Evolutionary conservation across 2,329 filamentous ascomycete genomes (phyloP).

Genomic region (Clonostachys sp.): DNA sequence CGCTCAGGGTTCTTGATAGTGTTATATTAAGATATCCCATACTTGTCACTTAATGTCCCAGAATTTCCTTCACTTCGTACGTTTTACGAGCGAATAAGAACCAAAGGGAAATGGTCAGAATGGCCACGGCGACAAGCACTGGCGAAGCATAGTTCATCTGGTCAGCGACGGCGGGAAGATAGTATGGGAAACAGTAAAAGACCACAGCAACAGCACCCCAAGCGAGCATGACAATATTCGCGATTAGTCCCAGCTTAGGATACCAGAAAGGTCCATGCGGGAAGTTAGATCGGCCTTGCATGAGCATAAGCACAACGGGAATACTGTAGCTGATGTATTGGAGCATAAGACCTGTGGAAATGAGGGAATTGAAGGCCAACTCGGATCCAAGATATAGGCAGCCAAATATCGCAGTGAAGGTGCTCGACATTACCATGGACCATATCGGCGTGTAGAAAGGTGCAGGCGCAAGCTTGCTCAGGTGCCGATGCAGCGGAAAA

Average conservation of each 20-base stretch:
- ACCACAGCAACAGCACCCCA: slow-evolving; percentile 13
- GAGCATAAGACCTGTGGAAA: slow-evolving; percentile 14
- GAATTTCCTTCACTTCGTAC: slow-evolving; percentile 3
- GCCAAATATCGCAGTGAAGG: slow-evolving; percentile 13
- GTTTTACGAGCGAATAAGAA: slow-evolving; percentile 12
- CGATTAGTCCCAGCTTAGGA: slow-evolving; percentile 12
- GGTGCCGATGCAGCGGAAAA: no score
- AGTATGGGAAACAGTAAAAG: slow-evolving; percentile 17
- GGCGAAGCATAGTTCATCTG: no score
- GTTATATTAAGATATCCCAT: no score
- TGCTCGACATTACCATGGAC: background rate
- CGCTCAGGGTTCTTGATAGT: no score
- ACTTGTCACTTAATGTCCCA: no score
- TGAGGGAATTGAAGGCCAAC: slow-evolving; percentile 17
- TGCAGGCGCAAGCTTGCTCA: background rate
- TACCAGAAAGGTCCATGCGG: slow-evolving; percentile 18
- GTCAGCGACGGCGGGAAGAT: no score
- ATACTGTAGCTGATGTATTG: slow-evolving; percentile 20
- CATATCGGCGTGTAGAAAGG: no score
- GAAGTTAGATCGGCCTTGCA: slow-evolving; percentile 13
- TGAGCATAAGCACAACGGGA: slow-evolving; percentile 13
- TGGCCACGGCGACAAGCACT: no score
- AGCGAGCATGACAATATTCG: slow-evolving; percentile 15
- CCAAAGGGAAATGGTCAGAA: slow-evolving; percentile 7
- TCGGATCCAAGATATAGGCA: slow-evolving; percentile 17